Base-by-base conservation (phyloP, 305 asterid species). In the Petunia hybrid region DNA sequence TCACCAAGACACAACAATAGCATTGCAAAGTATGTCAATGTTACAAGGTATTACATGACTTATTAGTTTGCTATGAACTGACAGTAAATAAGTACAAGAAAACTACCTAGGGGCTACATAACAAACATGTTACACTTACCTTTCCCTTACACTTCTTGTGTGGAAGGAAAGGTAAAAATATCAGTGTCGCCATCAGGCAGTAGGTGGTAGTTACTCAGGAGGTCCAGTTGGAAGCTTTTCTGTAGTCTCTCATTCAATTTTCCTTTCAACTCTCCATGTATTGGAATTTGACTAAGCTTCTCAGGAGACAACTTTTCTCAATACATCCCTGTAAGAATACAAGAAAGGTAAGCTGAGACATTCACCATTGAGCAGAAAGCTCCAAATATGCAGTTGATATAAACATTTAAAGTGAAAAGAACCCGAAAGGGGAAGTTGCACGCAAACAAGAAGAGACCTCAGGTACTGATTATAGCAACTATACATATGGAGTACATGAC, bases 291-390 rank as follows among this genome's bases (percentile, higher is more conserved):
- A 48, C 95, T 86, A 40, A 95, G 95, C 90, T 95, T 95, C 84
- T 94, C 99, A 63, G 97, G 97, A 43, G 98, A 94, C 40, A 95
- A 87, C 84, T 91, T 94, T 83, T 94, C 99, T 98, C 98, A 95
- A 86, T 94, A 95, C 74, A 95, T 92, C 55, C 99, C 98, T 95
- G 67, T 31, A 83, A 53, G 70, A 80, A 22, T 76, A 82, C 9
- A 3, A 57, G 57, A 53, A 74, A 74, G 36, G 78, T 74, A 36
- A 51, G 63, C 12, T 61, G 36, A 35, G 13, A 60, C 69, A 56
- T 43, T 45, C 41, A 69, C 10, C 7, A 45, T 69, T 0, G 16
- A 9, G 41, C 77, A 3, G 2, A 46, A 46, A 8, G 55, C 55
- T 46, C 55, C 14, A 48, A 7, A 48, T 48, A 48, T 48, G 14